phyloP scores from a whole-genome alignment of 208 protist genomes.

The Trypanosoma avium region DNA sequence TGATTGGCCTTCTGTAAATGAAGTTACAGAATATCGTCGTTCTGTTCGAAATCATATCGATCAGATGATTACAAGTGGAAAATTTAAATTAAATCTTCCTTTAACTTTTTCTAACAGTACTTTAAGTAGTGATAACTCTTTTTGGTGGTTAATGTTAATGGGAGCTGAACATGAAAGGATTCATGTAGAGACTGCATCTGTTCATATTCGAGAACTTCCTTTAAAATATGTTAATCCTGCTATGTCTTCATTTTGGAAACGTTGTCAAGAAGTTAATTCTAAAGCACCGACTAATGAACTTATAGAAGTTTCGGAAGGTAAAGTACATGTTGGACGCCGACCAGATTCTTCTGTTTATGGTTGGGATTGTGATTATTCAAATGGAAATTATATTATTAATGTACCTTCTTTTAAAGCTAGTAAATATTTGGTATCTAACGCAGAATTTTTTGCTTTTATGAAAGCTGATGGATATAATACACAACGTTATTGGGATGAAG shows the following conservation, averaged over 20 bases:
- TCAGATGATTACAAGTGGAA: slow-evolving; percentile 68
- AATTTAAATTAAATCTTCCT: slow-evolving; percentile 72
- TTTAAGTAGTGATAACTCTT: slow-evolving; percentile 69
- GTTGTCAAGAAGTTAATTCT: slow-evolving; percentile 51
- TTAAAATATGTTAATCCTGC: slow-evolving; percentile 62
- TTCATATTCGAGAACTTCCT: slow-evolving; percentile 95
- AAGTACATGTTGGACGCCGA: slow-evolving; percentile 70
- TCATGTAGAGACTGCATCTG: slow-evolving; percentile 96
- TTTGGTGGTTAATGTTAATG: slow-evolving; percentile 95
- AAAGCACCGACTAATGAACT: slow-evolving; percentile 76
- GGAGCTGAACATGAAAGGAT: slow-evolving; percentile 96
- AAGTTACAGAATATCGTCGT: slow-evolving; percentile 89
- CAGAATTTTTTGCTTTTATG: slow-evolving; percentile 93
- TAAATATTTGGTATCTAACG: slow-evolving; percentile 95
- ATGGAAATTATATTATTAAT: slow-evolving; percentile 62
- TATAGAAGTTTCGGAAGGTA: slow-evolving; percentile 65
- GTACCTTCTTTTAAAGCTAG: slow-evolving; percentile 93
- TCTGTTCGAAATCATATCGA: slow-evolving; percentile 78
- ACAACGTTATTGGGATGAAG: slow-evolving; percentile 93
- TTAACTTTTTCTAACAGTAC: slow-evolving; percentile 82
- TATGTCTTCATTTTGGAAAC: slow-evolving; percentile 74
- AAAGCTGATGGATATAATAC: slow-evolving; percentile 90
- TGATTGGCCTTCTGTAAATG: slow-evolving; percentile 82
- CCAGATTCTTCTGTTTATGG: slow-evolving; percentile 86
- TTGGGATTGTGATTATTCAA: slow-evolving; percentile 96